Evolutionary conservation across 805 yeast genomes (phyloP).

Genomic region (Starmerella sirachaensis): DNA sequence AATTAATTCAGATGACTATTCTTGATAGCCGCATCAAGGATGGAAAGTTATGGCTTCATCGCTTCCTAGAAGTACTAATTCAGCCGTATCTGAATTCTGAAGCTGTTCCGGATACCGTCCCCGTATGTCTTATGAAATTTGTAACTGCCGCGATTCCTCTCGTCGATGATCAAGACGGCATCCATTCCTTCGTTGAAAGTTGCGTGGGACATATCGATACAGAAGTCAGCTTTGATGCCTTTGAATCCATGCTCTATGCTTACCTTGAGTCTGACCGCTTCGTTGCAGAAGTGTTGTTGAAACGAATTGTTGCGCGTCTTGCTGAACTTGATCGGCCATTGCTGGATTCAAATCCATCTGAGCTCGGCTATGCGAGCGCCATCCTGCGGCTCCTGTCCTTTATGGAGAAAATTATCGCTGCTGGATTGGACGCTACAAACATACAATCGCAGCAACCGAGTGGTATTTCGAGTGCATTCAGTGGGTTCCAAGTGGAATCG

Average conservation of each 20-base stretch:
- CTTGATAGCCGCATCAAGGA: conserved; percentile 13
- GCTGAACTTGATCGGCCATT: background rate
- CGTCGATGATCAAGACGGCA: conserved; percentile 4
- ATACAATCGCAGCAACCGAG: background rate
- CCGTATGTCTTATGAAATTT: conserved; percentile 11
- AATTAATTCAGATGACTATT: conserved; percentile 15
- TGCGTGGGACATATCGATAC: conserved; percentile 8
- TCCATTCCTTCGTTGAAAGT: conserved; percentile 6
- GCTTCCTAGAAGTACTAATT: conserved; percentile 14
- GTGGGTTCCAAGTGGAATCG: conserved; percentile 49
- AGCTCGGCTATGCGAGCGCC: conserved; percentile 7
- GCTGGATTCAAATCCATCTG: background rate
- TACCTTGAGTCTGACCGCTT: conserved; percentile 2
- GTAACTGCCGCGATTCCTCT: conserved; percentile 13
- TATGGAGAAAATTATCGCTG: conserved; percentile 7
- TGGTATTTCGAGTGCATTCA: conserved; percentile 10
- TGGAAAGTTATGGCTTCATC: conserved; percentile 15
- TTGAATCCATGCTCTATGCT: conserved; percentile 10
- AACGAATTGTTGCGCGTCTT: conserved; percentile 3
- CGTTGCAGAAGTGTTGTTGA: conserved; percentile 10
- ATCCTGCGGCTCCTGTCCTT: conserved; percentile 8
- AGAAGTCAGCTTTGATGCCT: conserved; percentile 18
- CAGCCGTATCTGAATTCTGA: conserved; percentile 3
- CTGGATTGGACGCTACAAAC: conserved; percentile 4
- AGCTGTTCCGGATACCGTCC: background rate